Percentiles rank a stretch among this genome's conserved stretches.
These are phyloP conservation scores for Smittium mucronatum DNA, from an alignment of 371 early-diverging fungal species.

Conservation along the genomic window DNA sequence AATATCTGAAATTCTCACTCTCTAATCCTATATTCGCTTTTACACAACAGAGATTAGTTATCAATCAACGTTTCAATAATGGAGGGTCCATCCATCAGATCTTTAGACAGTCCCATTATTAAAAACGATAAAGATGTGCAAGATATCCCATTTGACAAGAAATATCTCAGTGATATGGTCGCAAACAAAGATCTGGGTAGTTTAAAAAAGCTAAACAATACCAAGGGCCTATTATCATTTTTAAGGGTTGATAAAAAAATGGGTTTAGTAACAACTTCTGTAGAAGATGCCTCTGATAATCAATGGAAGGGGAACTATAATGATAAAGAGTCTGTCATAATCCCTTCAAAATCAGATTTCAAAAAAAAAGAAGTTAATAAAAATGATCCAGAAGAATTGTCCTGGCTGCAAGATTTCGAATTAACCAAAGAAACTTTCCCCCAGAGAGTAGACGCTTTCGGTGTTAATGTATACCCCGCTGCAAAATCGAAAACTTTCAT, in stretches of 20 bases:
- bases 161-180: background rate
- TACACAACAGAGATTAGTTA: no score
- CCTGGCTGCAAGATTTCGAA: slow-evolving; percentile 31
- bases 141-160: background rate
- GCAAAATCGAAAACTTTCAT: slow-evolving; percentile 52
- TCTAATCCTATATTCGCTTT: no score
- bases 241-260: background rate
- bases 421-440: slow-evolving; percentile 21
- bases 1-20: no score
- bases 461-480: slow-evolving; percentile 51
- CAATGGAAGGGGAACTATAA: background rate
- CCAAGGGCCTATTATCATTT: slow-evolving; percentile 1
- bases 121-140: no score
- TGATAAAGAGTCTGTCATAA: background rate
- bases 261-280: background rate
- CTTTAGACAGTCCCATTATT: no score
- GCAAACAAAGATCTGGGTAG: background rate
- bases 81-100: no score
- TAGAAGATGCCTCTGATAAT: background rate
- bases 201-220: background rate
- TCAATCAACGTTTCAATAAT: no score
- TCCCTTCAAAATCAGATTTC: no score
- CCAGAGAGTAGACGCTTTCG: slow-evolving; percentile 30
- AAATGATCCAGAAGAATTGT: slow-evolving; percentile 2
- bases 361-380: no score